phyloP scores from a whole-genome alignment of 441 rosid genomes.

The Aquilaria agallochum region DNA sequence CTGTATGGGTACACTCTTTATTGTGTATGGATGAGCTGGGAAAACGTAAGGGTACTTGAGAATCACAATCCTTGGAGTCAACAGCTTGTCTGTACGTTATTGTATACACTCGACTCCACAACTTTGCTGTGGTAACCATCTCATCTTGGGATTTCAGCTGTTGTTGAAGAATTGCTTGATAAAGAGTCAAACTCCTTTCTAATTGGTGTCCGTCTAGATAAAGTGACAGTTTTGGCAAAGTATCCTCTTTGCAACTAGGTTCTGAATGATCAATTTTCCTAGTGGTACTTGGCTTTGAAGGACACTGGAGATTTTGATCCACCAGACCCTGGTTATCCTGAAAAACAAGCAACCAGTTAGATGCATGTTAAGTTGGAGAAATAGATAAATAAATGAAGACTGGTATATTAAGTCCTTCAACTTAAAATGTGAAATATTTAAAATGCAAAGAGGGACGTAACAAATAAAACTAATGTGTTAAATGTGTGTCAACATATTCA shows the following conservation, averaged over 20 bases:
- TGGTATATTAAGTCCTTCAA: too few relatives aligned
- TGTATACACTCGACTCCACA: conserved; percentile 65
- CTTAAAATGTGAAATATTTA: neutral
- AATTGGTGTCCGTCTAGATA: conserved; percentile 69
- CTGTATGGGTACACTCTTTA: conserved; percentile 22
- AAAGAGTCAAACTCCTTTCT: conserved; percentile 54
- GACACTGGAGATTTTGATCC: conserved; percentile 24
- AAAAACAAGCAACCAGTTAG: conserved; percentile 19
- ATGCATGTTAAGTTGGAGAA: neutral
- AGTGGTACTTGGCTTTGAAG: conserved; percentile 25
- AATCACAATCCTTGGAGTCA: conserved; percentile 24
- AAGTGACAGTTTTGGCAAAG: conserved; percentile 48
- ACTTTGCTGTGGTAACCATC: conserved; percentile 33
- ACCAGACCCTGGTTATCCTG: conserved; percentile 35
- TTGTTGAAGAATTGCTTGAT: conserved; percentile 84
- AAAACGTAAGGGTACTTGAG: conserved; percentile 22
- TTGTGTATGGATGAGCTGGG: conserved; percentile 21
- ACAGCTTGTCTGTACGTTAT: conserved; percentile 56
- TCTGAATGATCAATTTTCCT: conserved; percentile 21
- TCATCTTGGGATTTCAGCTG: conserved; percentile 57
- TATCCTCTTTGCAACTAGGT: conserved; percentile 32
- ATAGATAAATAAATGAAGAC: neutral
- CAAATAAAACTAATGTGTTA: neutral
- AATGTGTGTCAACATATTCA: neutral
- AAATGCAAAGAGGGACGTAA: neutral